These are phyloP conservation scores for Artomyces pyxidatus DNA, from an alignment of 768 basidiomycete genomes.

Conservation along the genomic window DNA sequence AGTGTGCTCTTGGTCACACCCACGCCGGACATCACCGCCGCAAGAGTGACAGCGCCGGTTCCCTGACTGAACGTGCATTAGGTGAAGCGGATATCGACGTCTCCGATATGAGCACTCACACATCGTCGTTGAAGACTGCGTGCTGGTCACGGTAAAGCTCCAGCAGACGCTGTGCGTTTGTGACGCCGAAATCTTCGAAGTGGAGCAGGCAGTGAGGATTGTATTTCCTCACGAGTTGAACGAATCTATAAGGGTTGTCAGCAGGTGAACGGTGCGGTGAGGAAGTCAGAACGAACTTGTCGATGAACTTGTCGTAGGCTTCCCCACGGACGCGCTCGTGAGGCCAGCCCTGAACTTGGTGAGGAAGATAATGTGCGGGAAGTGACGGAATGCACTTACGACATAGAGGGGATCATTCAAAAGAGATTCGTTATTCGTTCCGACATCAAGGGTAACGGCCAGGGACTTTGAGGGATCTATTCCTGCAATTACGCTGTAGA, in stretches of 20 bases:
- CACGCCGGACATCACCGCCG: constrained; percentile 60
- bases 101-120: constrained; percentile 32
- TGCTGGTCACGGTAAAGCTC: constrained; percentile 55
- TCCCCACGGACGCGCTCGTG: constrained; percentile 62
- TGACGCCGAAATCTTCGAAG: constrained; percentile 81
- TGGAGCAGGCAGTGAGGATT: constrained; percentile 61
- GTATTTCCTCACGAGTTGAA: constrained; percentile 68
- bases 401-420: constrained; percentile 60
- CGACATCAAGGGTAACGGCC: constrained; percentile 63
- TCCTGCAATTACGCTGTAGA: constrained; percentile 50
- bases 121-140: constrained; percentile 79
- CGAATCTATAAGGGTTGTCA: constrained; percentile 40
- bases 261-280: neutral
- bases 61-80: constrained; percentile 42
- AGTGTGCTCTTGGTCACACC: constrained; percentile 58
- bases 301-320: constrained; percentile 70
- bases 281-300: constrained; percentile 40
- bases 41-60: constrained; percentile 68
- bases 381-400: constrained; percentile 29
- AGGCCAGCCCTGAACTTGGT: constrained; percentile 53
- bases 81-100: neutral
- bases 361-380: neutral
- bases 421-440: constrained; percentile 61
- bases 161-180: constrained; percentile 64
- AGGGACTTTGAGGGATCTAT: constrained; percentile 54